Conservation (phyloP, 2,329 filamentous ascomycete genomes). For the Venturia oleaginea region DNA sequence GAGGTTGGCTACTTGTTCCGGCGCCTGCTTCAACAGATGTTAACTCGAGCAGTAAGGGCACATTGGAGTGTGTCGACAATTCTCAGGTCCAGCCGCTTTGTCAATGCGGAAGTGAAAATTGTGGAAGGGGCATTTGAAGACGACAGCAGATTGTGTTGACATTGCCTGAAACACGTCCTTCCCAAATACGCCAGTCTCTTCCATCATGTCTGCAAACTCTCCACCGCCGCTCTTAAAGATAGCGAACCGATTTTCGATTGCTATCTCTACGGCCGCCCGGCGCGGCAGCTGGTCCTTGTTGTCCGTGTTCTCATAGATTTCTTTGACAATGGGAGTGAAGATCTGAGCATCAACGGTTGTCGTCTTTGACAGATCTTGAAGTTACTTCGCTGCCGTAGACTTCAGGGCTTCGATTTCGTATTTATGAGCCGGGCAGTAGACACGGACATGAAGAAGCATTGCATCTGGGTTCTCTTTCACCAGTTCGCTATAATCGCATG, state of each 20-base stretch:
- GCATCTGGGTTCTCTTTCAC: not conserved
- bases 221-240: not conserved
- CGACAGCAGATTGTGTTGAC: not conserved
- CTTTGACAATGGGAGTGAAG: not conserved
- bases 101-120: not conserved
- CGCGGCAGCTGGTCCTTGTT: not conserved
- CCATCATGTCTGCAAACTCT: slow-evolving; percentile 15
- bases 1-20: not conserved
- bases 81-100: not conserved
- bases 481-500: not conserved
- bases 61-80: not conserved
- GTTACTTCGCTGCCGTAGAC: not conserved
- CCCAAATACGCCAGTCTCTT: slow-evolving; percentile 6
- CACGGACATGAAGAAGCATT: not conserved
- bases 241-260: not conserved
- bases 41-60: not conserved
- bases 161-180: not conserved
- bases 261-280: not conserved
- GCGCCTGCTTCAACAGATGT: not conserved
- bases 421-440: slow-evolving; percentile 2
- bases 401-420: not conserved
- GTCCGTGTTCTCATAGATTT: not conserved
- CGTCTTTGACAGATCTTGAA: not conserved
- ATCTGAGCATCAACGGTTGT: not conserved
- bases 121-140: not conserved